Evolutionary conservation across 768 basidiomycete genomes (phyloP), one percentile per base, ranked within the genome.

Genomic region (Podaxis sp.): DNA sequence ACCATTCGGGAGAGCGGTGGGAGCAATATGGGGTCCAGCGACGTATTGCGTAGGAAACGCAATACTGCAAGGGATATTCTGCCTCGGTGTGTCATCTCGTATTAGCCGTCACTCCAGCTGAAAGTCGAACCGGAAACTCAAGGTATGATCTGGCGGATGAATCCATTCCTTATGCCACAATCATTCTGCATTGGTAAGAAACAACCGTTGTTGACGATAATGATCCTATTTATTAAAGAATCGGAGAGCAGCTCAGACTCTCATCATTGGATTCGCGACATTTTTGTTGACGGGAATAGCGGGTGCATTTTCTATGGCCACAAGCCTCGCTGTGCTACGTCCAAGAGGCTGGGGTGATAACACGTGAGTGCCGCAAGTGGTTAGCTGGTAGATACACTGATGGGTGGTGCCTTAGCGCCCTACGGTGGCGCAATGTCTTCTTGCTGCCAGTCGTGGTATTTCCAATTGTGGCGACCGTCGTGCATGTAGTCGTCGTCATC

Each of bases 111-210:
- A 7, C 50, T 37, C 32, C 36, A 37, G 35, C 14, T 25, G 10
- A 50, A 6, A 25, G 27, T 47, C 57, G 23, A 44, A 23, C 16
- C 32, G 18, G 23, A 46, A 40, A 21, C 23, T 27, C 7, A 52
- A 88, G 88, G 87, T 10, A 79, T 89, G 71, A 76, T 85, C 13
- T 88, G 83, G 77, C 69, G 72, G 54, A 88, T 89, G 87, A 74
- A 85, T 63, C 84, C 87, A 0, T 74, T 72, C 52, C 67, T 61
- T 18, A 89, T 89, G 86, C 84, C 86, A 7, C 71, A 67, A 37
- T 64, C 67, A 28, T 88, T 89, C 63, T 89, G 88, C 65, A 71
- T 82, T 37, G 76, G 85, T 85, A 65, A 62, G 79, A 69, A 53
- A 48, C 46, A 9, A 18, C 35, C 40, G 1, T 21, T 25, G 28